Evolutionary conservation across 2,329 filamentous ascomycete species (phyloP).

Genomic region (Diaporthe ilicicola): DNA sequence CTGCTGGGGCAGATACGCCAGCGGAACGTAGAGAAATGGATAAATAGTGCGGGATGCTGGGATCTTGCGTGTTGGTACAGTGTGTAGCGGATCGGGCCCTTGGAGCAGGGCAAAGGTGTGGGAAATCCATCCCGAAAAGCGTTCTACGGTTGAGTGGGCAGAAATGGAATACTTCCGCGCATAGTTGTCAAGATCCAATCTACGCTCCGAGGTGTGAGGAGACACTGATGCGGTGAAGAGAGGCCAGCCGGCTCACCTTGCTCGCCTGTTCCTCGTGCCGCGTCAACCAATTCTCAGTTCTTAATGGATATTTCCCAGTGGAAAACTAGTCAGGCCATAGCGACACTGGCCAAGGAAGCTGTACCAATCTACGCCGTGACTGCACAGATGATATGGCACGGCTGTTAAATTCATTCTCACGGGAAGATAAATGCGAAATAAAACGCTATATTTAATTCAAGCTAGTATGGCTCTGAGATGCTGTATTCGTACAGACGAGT

Average conservation of each 20-base stretch:
- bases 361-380: neutral
- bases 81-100: constrained; percentile 10
- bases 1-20: neutral
- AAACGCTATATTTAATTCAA: neutral
- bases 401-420: too few relatives aligned
- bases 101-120: constrained; percentile 14
- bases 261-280: neutral
- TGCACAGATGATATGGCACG: too few relatives aligned
- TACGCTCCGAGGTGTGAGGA: neutral
- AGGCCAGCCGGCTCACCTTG: neutral
- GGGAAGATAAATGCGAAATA: neutral
- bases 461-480: neutral
- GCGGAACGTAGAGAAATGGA: neutral
- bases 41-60: constrained; percentile 15
- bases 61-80: constrained; percentile 12
- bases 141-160: constrained; percentile 27
- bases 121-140: constrained; percentile 24
- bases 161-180: constrained; percentile 11
- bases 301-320: neutral
- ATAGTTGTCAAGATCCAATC: constrained; percentile 7
- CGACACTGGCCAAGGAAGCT: neutral
- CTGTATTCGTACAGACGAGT: neutral
- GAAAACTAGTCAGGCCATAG: neutral
- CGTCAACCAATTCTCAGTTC: neutral
- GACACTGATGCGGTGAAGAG: neutral